Conservation (phyloP, 2,329 filamentous ascomycete species). For the Penicillium concentricum region DNA sequence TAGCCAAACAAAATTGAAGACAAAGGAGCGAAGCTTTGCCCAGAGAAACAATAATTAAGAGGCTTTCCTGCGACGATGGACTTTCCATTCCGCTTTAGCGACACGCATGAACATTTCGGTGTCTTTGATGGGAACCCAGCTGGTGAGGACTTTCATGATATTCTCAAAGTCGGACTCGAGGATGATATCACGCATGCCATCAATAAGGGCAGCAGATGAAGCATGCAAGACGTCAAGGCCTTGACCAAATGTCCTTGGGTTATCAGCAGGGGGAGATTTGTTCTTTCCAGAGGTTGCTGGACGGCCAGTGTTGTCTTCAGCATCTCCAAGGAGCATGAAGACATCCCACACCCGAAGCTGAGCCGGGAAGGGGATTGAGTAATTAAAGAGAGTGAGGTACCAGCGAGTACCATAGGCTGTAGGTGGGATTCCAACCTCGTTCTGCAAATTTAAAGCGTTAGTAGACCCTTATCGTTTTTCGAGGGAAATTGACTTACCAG, state of each 20-base stretch:
- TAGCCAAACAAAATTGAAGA: background rate
- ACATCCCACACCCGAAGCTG: constrained; percentile 97
- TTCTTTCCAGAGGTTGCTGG: constrained; percentile 25
- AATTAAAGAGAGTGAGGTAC: constrained; percentile 97
- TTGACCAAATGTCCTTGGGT: constrained; percentile 51
- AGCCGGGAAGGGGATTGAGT: constrained; percentile 89
- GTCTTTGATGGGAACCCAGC: constrained; percentile 90
- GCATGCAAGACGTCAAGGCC: constrained; percentile 88
- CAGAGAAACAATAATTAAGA: constrained; percentile 1
- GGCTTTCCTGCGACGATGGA: constrained; percentile 52
- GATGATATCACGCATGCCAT: constrained; percentile 83
- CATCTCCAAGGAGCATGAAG: constrained; percentile 88
- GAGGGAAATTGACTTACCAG: constrained; percentile 58
- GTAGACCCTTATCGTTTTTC: background rate
- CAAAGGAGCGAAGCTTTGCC: background rate
- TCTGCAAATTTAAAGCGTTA: constrained; percentile 47
- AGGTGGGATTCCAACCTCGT: constrained; percentile 74
- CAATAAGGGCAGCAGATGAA: constrained; percentile 82
- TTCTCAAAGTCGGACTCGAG: constrained; percentile 95
- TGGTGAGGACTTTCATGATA: constrained; percentile 94
- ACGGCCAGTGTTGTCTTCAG: constrained; percentile 46
- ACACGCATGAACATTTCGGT: constrained; percentile 92
- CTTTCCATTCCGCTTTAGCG: constrained; percentile 81
- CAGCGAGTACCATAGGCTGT: constrained; percentile 95
- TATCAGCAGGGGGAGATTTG: constrained; percentile 17